These are phyloP conservation scores for Stephania yunnanensis DNA, from an alignment of 164 flowering plant genomes.

Conservation along the genomic window DNA sequence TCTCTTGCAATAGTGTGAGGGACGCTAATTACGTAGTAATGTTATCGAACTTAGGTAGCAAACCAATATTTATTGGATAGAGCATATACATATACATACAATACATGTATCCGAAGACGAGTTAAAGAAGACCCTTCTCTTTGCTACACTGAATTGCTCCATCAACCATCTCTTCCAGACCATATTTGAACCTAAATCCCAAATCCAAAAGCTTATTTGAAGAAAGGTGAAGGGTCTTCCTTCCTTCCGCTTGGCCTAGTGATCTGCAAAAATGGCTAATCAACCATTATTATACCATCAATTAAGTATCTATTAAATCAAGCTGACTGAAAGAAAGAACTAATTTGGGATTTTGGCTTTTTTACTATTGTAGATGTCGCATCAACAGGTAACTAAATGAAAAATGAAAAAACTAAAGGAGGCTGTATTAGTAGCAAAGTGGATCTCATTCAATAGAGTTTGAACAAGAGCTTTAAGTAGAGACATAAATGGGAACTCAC, in stretches of 20 bases:
- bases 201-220: constrained; percentile 43
- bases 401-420: too few species aligned
- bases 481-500: constrained; percentile 29
- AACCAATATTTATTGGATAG: not conserved
- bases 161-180: constrained; percentile 44
- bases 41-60: not conserved
- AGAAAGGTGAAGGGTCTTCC: constrained; percentile 17
- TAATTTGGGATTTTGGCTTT: too few species aligned
- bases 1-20: too few species aligned
- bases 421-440: too few species aligned
- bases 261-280: constrained; percentile 11
- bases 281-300: too few species aligned
- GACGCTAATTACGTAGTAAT: not conserved
- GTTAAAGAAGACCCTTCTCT: constrained; percentile 23
- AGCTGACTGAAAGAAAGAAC: too few species aligned
- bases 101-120: too few species aligned
- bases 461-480: too few species aligned
- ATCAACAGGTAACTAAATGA: too few species aligned
- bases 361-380: too few species aligned
- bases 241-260: constrained; percentile 14
- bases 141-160: constrained; percentile 31
- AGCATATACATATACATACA: too few species aligned
- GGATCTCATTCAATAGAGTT: not conserved
- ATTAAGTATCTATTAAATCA: too few species aligned
- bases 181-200: constrained; percentile 43